Evolutionary conservation across 169 alveolate species (phyloP).

Genomic region (Eimeria acervulina): DNA sequence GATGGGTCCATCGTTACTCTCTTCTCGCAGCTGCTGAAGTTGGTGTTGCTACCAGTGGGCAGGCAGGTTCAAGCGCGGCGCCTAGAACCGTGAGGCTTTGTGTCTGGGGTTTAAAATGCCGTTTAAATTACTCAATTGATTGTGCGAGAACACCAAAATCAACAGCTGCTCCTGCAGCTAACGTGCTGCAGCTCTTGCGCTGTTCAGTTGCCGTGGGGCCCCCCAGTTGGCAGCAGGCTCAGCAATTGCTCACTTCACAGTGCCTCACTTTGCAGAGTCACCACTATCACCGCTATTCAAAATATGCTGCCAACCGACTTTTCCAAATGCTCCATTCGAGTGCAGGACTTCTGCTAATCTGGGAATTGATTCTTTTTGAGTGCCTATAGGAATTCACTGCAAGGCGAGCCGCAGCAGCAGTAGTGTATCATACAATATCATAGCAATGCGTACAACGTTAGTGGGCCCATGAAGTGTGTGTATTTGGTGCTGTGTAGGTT

Average conservation of each 20-base stretch:
- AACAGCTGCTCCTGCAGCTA: background rate
- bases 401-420: background rate
- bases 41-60: background rate
- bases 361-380: background rate
- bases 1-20: constrained; percentile 38
- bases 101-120: background rate
- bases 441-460: too few species aligned
- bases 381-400: background rate
- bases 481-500: too few species aligned
- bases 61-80: background rate
- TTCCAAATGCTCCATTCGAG: background rate
- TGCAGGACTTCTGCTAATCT: background rate
- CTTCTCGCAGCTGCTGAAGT: background rate
- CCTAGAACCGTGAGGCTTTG: background rate
- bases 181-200: background rate
- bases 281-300: background rate
- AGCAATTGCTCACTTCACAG: background rate
- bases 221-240: background rate
- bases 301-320: background rate
- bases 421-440: background rate
- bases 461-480: too few species aligned
- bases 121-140: background rate
- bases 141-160: background rate
- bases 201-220: constrained; percentile 2
- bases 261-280: background rate